Evolutionary conservation across 257 asterid genomes (phyloP).

Genomic region (Solanum etuberosum): DNA sequence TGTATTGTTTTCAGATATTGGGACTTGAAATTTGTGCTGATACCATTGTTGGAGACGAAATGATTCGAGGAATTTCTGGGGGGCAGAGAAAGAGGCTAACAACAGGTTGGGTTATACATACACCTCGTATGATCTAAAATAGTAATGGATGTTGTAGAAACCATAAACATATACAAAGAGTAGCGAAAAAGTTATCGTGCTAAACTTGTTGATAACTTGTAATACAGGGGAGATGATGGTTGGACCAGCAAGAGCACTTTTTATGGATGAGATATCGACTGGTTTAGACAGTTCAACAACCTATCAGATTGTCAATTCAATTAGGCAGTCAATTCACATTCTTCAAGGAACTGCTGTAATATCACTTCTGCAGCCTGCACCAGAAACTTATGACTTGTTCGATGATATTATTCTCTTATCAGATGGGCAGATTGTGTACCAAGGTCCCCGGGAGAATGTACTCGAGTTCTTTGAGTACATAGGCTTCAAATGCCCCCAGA

Average conservation of each 20-base stretch:
- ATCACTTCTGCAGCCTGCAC: conserved; percentile 90
- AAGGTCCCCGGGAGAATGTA: conserved; percentile 73
- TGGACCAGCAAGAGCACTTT: conserved; percentile 79
- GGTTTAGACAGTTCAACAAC: conserved; percentile 93
- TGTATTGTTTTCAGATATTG: conserved; percentile 34
- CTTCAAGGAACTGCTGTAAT: conserved; percentile 74
- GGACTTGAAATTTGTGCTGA: conserved; percentile 92
- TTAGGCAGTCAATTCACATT: conserved; percentile 66
- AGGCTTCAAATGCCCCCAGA: conserved; percentile 82
- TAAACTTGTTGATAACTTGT: background rate
- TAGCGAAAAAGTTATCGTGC: background rate
- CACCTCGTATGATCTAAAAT: background rate
- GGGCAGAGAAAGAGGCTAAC: conserved; percentile 83
- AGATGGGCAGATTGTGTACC: conserved; percentile 72
- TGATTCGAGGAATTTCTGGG: conserved; percentile 85
- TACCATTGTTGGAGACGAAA: conserved; percentile 72
- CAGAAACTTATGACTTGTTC: conserved; percentile 69
- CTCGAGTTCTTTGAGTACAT: conserved; percentile 58
- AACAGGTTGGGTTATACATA: conserved; percentile 46
- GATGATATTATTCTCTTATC: conserved; percentile 79
- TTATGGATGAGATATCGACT: conserved; percentile 95
- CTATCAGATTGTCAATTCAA: conserved; percentile 65
- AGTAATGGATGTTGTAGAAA: background rate
- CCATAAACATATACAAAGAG: background rate
- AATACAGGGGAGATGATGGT: conserved; percentile 79